Base-by-base conservation (phyloP, 306 rosid species). In the Acmispon strigosus region DNA sequence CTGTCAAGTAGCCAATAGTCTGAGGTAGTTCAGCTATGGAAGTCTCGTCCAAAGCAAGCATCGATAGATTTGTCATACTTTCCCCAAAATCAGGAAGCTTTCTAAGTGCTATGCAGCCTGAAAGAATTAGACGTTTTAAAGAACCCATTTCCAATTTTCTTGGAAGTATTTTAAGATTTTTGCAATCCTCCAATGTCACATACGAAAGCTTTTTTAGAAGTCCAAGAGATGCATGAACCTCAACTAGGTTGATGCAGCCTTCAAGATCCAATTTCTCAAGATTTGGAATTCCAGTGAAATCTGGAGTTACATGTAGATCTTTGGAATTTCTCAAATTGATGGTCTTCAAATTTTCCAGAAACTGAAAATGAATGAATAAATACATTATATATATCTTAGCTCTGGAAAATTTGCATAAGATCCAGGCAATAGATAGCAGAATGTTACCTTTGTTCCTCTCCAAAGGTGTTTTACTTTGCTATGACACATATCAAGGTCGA, bases 211-310 rank as follows among this genome's bases (percentile, higher is more conserved):
- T 81, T 11, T 43, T 19, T 55, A 71, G 81, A 17, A 14, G 61
- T 56, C 76, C 79, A 18, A 76, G 51, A 50, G 76, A 81, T 42
- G 13, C 41, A 15, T 81, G 85, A 72, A 81, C 68, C 76, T 81
- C 78, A 54, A 58, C 66, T 13, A 81, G 76, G 55, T 54, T 81
- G 59, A 24, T 37, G 18, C 85, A 81, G 10, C 50, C 53, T 29
- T 76, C 69, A 50, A 81, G 64, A 59, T 17, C 15, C 44, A 76
- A 72, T 2, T 12, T 42, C 54, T 81, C 69, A 51, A 81, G 71
- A 58, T 72, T 50, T 67, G 81, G 81, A 49, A 66, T 59, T 10
- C 50, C 51, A 17, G 72, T 50, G 19, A 76, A 50, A 42, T 81
- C 59, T 4, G 81, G 85, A 47, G 80, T 72, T 14, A 27, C 16